Percentiles rank a stretch among this genome's conserved stretches.
Evolutionary conservation across 148 eudicot genomes (phyloP).

Genomic region (Fallopia convolvulus): DNA sequence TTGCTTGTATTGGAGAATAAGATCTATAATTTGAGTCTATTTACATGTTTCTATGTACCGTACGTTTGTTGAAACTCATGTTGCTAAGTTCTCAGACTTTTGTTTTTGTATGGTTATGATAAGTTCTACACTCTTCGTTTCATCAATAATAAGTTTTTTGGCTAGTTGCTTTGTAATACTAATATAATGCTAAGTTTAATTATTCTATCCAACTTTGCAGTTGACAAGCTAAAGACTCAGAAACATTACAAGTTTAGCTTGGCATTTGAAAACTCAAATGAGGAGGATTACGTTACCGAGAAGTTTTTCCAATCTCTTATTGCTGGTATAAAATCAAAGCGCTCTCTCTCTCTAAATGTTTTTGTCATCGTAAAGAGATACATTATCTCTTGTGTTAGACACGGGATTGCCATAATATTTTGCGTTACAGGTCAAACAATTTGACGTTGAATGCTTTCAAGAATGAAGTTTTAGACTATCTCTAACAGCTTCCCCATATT

Average conservation of each 20-base stretch:
- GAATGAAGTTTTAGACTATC: slow-evolving; percentile 45
- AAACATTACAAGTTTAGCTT: slow-evolving; percentile 86
- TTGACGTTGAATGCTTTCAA: slow-evolving; percentile 62
- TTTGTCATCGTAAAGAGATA: too few species aligned
- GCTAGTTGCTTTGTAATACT: neutral
- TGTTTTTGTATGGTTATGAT: too few species aligned
- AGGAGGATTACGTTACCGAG: slow-evolving; percentile 97
- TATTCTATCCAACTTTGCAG: slow-evolving; percentile 36
- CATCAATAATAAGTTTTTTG: neutral
- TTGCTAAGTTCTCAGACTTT: neutral
- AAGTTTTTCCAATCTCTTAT: slow-evolving; percentile 96
- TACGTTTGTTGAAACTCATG: neutral
- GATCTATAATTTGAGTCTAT: neutral
- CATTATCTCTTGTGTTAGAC: too few species aligned
- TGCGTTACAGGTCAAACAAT: slow-evolving; percentile 38
- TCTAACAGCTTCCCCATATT: too few species aligned
- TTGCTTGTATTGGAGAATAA: neutral
- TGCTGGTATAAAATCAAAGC: slow-evolving; percentile 77
- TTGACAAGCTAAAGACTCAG: slow-evolving; percentile 76
- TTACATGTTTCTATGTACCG: neutral
- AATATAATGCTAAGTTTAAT: neutral
- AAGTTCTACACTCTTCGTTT: too few species aligned
- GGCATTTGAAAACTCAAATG: slow-evolving; percentile 97
- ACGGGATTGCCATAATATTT: too few species aligned
- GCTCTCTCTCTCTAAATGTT: neutral